These are phyloP conservation scores for Melanogaster broomeanus DNA, from an alignment of 768 basidiomycete genomes.

Conservation along the genomic window DNA sequence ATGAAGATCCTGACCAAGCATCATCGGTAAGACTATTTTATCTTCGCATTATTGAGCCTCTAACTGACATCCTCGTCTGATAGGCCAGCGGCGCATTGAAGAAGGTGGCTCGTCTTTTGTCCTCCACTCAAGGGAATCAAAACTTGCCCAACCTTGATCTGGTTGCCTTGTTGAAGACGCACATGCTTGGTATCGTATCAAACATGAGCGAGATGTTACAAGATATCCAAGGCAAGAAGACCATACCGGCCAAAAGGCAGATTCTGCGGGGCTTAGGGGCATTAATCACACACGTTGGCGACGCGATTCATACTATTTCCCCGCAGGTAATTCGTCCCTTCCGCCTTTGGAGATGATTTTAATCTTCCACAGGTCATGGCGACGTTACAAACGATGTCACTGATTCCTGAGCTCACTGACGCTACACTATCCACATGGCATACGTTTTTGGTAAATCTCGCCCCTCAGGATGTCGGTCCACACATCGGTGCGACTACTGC, in stretches of 20 bases:
- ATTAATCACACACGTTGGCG: constrained; percentile 69
- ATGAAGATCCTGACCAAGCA: constrained; percentile 51
- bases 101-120: constrained; percentile 41
- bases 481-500: constrained; percentile 89
- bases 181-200: constrained; percentile 85
- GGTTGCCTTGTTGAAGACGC: constrained; percentile 62
- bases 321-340: constrained; percentile 68
- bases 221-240: constrained; percentile 78
- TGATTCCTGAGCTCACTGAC: constrained; percentile 70
- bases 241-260: constrained; percentile 65
- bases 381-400: constrained; percentile 88
- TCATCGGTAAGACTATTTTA: constrained; percentile 41
- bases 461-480: constrained; percentile 71
- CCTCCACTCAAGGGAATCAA: constrained; percentile 25
- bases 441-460: constrained; percentile 69
- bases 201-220: constrained; percentile 85
- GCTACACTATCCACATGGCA: constrained; percentile 82
- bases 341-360: background rate
- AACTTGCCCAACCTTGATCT: constrained; percentile 40
- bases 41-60: constrained; percentile 27
- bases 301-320: constrained; percentile 71
- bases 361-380: constrained; percentile 79
- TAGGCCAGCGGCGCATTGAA: constrained; percentile 50
- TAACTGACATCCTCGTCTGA: constrained; percentile 40
- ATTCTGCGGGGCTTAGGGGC: constrained; percentile 79